Conservation (phyloP, 352 stramenopile species). For the Globisporangium cederbergense region DNA sequence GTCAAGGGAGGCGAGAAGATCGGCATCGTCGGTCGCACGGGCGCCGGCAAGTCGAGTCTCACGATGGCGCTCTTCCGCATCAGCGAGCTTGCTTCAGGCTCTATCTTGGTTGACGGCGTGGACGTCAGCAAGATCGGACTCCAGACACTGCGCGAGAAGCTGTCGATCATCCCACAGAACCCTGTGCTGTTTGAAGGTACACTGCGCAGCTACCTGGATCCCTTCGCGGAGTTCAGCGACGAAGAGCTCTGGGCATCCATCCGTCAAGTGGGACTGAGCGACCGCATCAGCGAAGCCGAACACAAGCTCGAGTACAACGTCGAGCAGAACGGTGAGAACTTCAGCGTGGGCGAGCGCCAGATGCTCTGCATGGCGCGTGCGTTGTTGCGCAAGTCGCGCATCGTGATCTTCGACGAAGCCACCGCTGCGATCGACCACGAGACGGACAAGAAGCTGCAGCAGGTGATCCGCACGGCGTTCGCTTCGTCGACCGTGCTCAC, state of each 20-base stretch:
- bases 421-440: slow-evolving; percentile 79
- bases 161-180: slow-evolving; percentile 91
- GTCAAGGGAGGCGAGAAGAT: slow-evolving; percentile 90
- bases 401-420: slow-evolving; percentile 78
- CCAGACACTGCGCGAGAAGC: slow-evolving; percentile 55
- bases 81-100: slow-evolving; percentile 83
- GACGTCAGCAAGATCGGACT: slow-evolving; percentile 68
- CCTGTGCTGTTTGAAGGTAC: slow-evolving; percentile 89
- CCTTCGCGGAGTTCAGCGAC: slow-evolving; percentile 34
- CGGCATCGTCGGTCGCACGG: slow-evolving; percentile 90
- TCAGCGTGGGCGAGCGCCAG: slow-evolving; percentile 81
- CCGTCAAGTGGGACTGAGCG: slow-evolving; percentile 29
- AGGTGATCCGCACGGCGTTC: slow-evolving; percentile 85
- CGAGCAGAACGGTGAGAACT: slow-evolving; percentile 53
- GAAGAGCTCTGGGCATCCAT: not conserved
- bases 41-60: slow-evolving; percentile 85
- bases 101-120: slow-evolving; percentile 84
- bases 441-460: slow-evolving; percentile 61
- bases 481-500: slow-evolving; percentile 90
- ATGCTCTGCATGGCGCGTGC: slow-evolving; percentile 89
- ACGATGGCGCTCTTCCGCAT: slow-evolving; percentile 92
- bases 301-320: slow-evolving; percentile 54
- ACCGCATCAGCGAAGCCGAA: slow-evolving; percentile 33
- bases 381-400: slow-evolving; percentile 60
- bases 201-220: slow-evolving; percentile 87